Evolutionary conservation across 352 stramenopile genomes (phyloP).

Genomic region (Globisporangium nagaii): DNA sequence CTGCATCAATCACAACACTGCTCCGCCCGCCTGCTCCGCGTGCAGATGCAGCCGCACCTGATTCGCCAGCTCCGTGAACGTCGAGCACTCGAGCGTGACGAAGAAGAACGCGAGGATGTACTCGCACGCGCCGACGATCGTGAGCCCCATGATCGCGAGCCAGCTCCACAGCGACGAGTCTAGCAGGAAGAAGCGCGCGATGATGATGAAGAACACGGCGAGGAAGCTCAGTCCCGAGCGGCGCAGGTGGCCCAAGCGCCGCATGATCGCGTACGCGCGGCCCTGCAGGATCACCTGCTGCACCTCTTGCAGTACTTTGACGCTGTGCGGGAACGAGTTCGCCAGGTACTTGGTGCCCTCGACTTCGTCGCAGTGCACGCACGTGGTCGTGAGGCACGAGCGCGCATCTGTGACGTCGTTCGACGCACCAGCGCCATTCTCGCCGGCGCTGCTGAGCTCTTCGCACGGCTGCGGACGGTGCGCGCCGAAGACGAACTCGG

Average conservation of each 20-base stretch:
- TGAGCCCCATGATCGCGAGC: constrained; percentile 27
- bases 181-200: constrained; percentile 25
- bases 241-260: constrained; percentile 32
- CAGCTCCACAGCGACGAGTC: constrained; percentile 21
- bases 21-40: constrained; percentile 14
- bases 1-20: too few species aligned
- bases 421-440: constrained; percentile 10
- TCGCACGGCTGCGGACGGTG: constrained; percentile 26
- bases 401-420: constrained; percentile 4
- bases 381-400: constrained; percentile 33
- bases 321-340: constrained; percentile 10
- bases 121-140: constrained; percentile 37
- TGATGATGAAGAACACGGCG: constrained; percentile 3
- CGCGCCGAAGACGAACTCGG: constrained; percentile 52
- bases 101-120: constrained; percentile 80
- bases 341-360: constrained; percentile 19
- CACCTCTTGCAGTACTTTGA: constrained; percentile 42
- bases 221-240: constrained; percentile 21
- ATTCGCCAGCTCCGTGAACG: constrained; percentile 71
- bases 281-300: constrained; percentile 33
- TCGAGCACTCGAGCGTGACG: constrained; percentile 75
- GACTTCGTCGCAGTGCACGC: constrained; percentile 38
- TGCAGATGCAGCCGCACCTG: constrained; percentile 62
- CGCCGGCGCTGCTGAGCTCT: constrained; percentile 23
- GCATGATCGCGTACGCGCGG: constrained; percentile 29